phyloP scores from a whole-genome alignment of 2,329 filamentous ascomycete species.

The Epichloe brachyelytri region DNA sequence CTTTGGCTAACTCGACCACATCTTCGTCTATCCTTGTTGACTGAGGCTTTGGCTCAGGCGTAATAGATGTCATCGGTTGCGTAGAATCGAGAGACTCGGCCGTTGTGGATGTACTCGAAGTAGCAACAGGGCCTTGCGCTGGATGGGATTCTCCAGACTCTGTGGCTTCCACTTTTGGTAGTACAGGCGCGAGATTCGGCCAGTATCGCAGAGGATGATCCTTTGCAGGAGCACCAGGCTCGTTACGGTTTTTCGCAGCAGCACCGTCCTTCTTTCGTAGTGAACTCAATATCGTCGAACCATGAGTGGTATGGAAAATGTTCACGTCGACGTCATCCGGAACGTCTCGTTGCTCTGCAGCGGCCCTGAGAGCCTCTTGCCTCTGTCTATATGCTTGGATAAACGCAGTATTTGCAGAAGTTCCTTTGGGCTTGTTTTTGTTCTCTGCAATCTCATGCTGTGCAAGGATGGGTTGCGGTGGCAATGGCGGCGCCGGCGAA shows the following conservation, averaged over 20 bases:
- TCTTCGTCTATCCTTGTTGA: constrained; percentile 5
- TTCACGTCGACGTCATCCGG: constrained; percentile 31
- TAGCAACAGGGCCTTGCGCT: not conserved
- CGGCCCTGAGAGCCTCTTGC: constrained; percentile 1
- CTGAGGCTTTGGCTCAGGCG: not conserved
- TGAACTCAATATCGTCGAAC: constrained; percentile 30
- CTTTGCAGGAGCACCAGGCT: constrained; percentile 15
- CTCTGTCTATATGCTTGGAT: constrained; percentile 6
- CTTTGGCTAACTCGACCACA: constrained; percentile 14
- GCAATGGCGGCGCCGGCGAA: not conserved
- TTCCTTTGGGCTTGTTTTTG: not conserved
- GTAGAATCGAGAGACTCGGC: not conserved
- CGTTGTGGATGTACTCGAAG: not conserved
- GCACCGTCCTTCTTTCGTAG: constrained; percentile 15
- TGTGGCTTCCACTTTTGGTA: not conserved
- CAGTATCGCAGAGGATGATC: constrained; percentile 26
- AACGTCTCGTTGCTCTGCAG: constrained; percentile 18
- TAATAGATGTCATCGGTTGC: not conserved
- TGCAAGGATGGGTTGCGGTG: not conserved
- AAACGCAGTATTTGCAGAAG: not conserved
- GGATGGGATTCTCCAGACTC: not conserved
- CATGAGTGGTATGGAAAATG: constrained; percentile 34
- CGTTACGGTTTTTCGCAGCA: constrained; percentile 2
- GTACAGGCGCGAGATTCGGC: constrained; percentile 15
- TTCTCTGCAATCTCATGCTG: not conserved